Conservation (phyloP, 441 rosid genomes). For the Populus trichocarpa region DNA sequence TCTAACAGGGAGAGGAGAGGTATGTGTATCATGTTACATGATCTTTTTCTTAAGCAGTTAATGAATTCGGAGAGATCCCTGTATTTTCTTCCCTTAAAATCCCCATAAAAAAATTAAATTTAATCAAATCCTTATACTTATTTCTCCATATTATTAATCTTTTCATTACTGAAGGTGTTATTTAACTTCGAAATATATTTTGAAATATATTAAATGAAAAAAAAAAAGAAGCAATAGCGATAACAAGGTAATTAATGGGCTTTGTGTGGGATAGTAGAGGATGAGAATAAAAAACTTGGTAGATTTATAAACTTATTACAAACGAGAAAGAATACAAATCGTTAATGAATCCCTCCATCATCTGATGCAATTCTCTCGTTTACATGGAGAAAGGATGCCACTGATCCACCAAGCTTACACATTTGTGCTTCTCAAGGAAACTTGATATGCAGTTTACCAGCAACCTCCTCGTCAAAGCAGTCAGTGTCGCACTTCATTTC, state of each 20-base stretch:
- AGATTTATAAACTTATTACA: not conserved
- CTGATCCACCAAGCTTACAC: not conserved
- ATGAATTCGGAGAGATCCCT: no score
- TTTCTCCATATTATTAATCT: no score
- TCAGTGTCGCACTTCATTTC: conserved; percentile 44
- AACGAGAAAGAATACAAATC: not conserved
- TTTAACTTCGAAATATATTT: no score
- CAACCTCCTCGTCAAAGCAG: conserved; percentile 29
- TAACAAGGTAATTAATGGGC: not conserved
- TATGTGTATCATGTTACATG: no score
- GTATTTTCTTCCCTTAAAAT: no score
- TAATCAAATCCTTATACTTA: no score
- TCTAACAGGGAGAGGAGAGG: no score
- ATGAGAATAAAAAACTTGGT: not conserved
- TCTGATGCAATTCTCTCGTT: not conserved
- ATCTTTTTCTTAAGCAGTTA: no score
- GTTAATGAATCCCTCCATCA: not conserved
- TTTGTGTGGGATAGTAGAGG: not conserved
- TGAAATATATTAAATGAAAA: not conserved
- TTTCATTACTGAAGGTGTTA: no score
- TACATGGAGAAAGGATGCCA: not conserved
- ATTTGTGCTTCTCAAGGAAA: not conserved
- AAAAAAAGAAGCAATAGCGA: not conserved
- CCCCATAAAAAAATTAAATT: no score
- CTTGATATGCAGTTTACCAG: conserved; percentile 16